phyloP scores from a whole-genome alignment of 2,329 filamentous ascomycete species.

The Colletotrichum lupini region DNA sequence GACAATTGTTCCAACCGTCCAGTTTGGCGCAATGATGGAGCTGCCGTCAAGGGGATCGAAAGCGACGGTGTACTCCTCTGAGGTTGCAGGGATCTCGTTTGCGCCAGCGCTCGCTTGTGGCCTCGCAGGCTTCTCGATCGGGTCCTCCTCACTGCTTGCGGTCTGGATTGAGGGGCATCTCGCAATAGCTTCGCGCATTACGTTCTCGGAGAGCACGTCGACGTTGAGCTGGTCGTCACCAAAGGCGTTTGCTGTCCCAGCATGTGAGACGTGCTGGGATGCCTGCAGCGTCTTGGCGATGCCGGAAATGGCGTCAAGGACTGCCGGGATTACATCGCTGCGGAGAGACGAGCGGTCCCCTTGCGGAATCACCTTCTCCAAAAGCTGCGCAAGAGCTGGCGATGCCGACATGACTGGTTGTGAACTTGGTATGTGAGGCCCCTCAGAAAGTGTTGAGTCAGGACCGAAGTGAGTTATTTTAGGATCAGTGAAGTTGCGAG shows the following conservation, averaged over 20 bases:
- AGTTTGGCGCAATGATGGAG: slow-evolving; percentile 69
- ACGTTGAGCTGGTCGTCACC: slow-evolving; percentile 71
- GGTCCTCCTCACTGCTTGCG: slow-evolving; percentile 71
- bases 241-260: slow-evolving; percentile 65
- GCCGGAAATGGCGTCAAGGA: slow-evolving; percentile 56
- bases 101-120: not conserved
- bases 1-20: slow-evolving; percentile 69
- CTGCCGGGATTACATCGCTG: slow-evolving; percentile 58
- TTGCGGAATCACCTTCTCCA: slow-evolving; percentile 40
- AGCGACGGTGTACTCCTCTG: slow-evolving; percentile 66
- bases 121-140: slow-evolving; percentile 53
- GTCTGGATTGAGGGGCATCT: slow-evolving; percentile 57
- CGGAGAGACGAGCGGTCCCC: slow-evolving; percentile 47
- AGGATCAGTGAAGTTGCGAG: slow-evolving; percentile 23
- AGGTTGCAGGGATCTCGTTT: not conserved
- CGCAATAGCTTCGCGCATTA: slow-evolving; percentile 57
- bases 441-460: slow-evolving; percentile 19
- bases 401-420: slow-evolving; percentile 11
- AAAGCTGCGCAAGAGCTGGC: slow-evolving; percentile 26
- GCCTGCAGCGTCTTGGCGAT: slow-evolving; percentile 57
- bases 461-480: slow-evolving; percentile 29
- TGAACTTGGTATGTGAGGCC: not conserved
- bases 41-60: slow-evolving; percentile 74
- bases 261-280: slow-evolving; percentile 57
- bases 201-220: slow-evolving; percentile 62